Evolutionary conservation across 192 early-diverging fungal species (phyloP).

Genomic region (Spizellomyces punctatus): DNA sequence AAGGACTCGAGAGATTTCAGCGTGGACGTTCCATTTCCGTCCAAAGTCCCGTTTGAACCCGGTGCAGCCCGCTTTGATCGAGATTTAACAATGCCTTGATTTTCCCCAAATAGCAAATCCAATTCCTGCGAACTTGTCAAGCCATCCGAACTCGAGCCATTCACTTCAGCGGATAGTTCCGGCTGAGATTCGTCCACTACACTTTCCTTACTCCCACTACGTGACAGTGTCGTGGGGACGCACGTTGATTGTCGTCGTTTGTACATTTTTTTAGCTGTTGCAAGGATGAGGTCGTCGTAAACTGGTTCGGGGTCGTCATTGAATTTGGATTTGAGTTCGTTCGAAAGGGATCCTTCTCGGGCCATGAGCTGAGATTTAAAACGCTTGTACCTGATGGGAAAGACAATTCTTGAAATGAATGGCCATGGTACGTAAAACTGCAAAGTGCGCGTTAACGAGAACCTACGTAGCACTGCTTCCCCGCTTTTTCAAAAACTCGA

Average conservation of each 20-base stretch:
- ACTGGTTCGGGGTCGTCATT: background rate
- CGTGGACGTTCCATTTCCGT: too few relatives aligned
- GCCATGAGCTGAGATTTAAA: background rate
- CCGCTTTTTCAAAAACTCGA: conserved; percentile 1
- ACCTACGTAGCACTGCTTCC: conserved; percentile 4
- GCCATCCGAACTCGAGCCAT: background rate
- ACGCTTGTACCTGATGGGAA: background rate
- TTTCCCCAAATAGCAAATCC: background rate
- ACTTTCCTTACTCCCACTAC: background rate
- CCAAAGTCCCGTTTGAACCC: too few relatives aligned
- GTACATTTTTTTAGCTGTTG: background rate
- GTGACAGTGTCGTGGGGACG: too few relatives aligned
- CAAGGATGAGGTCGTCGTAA: background rate
- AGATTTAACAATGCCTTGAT: background rate
- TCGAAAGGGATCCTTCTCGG: background rate
- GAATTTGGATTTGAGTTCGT: background rate
- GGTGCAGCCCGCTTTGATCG: too few relatives aligned
- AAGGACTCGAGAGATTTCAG: too few relatives aligned
- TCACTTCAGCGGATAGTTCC: too few relatives aligned
- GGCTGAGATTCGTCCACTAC: too few relatives aligned
- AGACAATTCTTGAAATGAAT: background rate
- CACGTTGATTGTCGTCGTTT: background rate
- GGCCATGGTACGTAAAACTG: background rate
- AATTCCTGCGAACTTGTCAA: background rate
- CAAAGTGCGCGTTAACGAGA: background rate